A percentile compares a stretch with the other conserved stretches of the same genome.
These are phyloP conservation scores for Lentinula novae-zelandiae DNA, from an alignment of 1,284 basidiomycete species.

Conservation along the genomic window DNA sequence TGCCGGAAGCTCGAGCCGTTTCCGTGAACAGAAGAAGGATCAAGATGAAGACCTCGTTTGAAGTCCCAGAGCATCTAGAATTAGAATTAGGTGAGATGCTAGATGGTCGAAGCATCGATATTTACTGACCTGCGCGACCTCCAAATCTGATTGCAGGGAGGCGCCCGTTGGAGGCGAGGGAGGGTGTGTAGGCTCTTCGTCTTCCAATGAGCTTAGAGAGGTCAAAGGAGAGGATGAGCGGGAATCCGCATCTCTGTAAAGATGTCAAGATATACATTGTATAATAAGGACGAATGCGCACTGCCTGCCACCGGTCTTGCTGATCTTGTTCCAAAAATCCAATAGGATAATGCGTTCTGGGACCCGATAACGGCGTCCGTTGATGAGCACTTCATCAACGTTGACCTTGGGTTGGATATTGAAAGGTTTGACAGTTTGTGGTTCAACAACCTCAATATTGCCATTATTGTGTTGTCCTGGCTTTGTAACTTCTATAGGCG, in stretches of 20 bases:
- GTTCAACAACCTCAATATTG: slow-evolving; percentile 83
- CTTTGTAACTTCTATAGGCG: slow-evolving; percentile 68
- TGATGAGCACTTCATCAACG: slow-evolving; percentile 76
- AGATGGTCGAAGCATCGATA: no score
- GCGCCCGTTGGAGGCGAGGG: slow-evolving; percentile 15
- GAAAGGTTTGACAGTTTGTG: slow-evolving; percentile 42
- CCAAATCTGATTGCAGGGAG: slow-evolving; percentile 32
- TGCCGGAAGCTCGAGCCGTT: background rate
- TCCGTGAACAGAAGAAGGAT: background rate
- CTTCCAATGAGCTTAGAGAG: slow-evolving; percentile 69
- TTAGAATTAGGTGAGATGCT: background rate
- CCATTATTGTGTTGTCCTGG: slow-evolving; percentile 84
- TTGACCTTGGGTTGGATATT: slow-evolving; percentile 40
- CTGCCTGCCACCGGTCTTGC: slow-evolving; percentile 28
- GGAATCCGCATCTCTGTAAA: slow-evolving; percentile 37
- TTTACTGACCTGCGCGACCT: slow-evolving; percentile 39
- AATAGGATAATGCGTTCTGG: slow-evolving; percentile 90
- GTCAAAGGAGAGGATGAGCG: slow-evolving; percentile 69
- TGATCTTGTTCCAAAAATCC: slow-evolving; percentile 92
- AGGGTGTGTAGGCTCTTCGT: slow-evolving; percentile 40
- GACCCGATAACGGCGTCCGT: slow-evolving; percentile 86
- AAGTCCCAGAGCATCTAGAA: slow-evolving; percentile 35
- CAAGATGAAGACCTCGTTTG: slow-evolving; percentile 13
- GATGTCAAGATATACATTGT: background rate
- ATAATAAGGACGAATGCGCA: background rate